Evolutionary conservation across 768 basidiomycete genomes (phyloP), one percentile per base, ranked within the genome.

Genomic region (Xerocomus spinulosus): DNA sequence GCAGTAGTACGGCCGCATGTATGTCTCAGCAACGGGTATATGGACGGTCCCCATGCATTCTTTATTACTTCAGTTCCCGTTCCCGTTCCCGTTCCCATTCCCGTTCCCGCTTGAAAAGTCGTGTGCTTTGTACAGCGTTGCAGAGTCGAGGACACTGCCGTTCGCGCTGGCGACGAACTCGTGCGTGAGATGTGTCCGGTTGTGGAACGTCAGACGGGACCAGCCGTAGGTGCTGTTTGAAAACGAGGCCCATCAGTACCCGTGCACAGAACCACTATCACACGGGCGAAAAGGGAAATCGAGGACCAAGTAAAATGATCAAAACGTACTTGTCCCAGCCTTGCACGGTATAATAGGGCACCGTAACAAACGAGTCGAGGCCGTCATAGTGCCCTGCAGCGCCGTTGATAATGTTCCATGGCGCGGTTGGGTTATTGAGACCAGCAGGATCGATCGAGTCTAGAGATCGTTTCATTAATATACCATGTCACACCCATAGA

Each of bases 151-250:
- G 9, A 63, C 41, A 12, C 39, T 55, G 17, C 62, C 62, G n/a
- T 64, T 63, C 6, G 62, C 62, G 26, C 62, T 63, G 30, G 62
- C 58, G 18, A 62, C 49, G 15, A 63, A 64, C 44, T 63, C 62
- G 36, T 63, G 62, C 4, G 62, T 64, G 32, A 63, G 49, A 21
- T 63, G 62, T 8, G 62, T 63, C 25, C 58, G 53, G 29, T 63
- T 64, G 44, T 64, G 62, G 54, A 63, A 62, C 26, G 55, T 64
- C 33, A 64, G 36, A 21, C 60, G 53, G 17, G 62, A 63, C 62
- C 62, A 63, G 28, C 62, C 62, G 17, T 63, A 64, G 2, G 57
- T 14, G 10, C 62, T 49, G 24, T 35, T 20, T 8, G 24, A n/a
- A n/a, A n/a, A n/a, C n/a, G n/a, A n/a, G n/a, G n/a, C n/a, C n/a